These are phyloP conservation scores for Ulvella scutata DNA, from an alignment of 139 green algal species.

Conservation along the genomic window DNA sequence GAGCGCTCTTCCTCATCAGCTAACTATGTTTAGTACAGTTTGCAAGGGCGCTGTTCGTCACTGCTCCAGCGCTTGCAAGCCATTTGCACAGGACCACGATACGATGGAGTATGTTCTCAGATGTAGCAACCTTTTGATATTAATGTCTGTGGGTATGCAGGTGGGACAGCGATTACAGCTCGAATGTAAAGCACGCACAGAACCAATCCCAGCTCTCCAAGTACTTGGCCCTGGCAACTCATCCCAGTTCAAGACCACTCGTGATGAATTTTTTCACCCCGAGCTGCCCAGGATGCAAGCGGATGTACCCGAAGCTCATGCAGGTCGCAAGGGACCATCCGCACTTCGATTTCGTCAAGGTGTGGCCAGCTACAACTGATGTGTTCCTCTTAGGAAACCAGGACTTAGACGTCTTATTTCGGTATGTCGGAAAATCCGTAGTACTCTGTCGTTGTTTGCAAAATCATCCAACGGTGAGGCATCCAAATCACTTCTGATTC, in stretches of 20 bases:
- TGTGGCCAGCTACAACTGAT: no score
- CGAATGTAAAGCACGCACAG: neutral
- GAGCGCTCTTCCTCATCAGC: neutral
- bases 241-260: neutral
- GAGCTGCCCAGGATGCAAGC: neutral
- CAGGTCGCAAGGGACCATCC: neutral
- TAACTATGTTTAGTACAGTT: neutral
- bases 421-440: no score
- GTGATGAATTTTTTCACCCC: neutral
- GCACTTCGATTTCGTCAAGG: neutral
- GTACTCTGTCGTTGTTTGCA: no score
- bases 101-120: neutral
- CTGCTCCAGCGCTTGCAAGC: neutral
- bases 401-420: no score
- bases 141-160: neutral
- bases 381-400: no score
- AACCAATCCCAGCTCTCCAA: neutral
- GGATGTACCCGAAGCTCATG: constrained; percentile 2
- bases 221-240: no score
- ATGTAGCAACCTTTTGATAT: neutral
- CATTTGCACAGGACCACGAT: neutral
- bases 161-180: neutral
- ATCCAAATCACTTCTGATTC: no score
- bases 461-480: no score
- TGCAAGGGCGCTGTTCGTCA: neutral